Evolutionary conservation across 805 yeast genomes (phyloP).

Genomic region (Vanderwaltozyma verrucispora): DNA sequence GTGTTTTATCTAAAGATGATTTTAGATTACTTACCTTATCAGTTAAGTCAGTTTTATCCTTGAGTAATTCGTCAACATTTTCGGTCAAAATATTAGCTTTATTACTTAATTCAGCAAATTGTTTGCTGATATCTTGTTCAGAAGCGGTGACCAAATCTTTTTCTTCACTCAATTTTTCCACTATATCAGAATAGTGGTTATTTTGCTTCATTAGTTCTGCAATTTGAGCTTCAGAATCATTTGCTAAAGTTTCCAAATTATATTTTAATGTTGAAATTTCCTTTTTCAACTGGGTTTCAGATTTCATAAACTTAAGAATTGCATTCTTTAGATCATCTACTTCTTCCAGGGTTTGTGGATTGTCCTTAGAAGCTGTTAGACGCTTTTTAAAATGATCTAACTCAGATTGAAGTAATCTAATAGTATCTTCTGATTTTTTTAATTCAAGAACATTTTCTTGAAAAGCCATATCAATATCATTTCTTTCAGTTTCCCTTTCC

Average conservation of each 20-base stretch:
- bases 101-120: slow-evolving; percentile 35
- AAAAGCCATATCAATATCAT: slow-evolving; percentile 43
- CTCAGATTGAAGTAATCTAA: slow-evolving; percentile 46
- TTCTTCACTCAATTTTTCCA: slow-evolving; percentile 34
- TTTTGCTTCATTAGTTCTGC: slow-evolving; percentile 34
- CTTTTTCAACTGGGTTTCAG: slow-evolving; percentile 57
- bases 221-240: slow-evolving; percentile 29
- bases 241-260: slow-evolving; percentile 46
- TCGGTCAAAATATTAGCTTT: slow-evolving; percentile 50
- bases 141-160: slow-evolving; percentile 34
- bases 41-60: slow-evolving; percentile 35
- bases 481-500: slow-evolving; percentile 40
- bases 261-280: slow-evolving; percentile 51
- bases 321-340: slow-evolving; percentile 44
- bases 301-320: slow-evolving; percentile 43
- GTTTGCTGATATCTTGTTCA: slow-evolving; percentile 37
- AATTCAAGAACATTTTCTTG: slow-evolving; percentile 49
- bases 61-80: slow-evolving; percentile 48
- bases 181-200: slow-evolving; percentile 31
- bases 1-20: slow-evolving; percentile 3
- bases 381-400: slow-evolving; percentile 41
- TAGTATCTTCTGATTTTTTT: slow-evolving; percentile 37
- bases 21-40: neutral
- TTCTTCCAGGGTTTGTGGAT: slow-evolving; percentile 40
- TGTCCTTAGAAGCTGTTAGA: slow-evolving; percentile 31